Conservation (phyloP, 148 eudicot species). For the Spergularia marina region DNA sequence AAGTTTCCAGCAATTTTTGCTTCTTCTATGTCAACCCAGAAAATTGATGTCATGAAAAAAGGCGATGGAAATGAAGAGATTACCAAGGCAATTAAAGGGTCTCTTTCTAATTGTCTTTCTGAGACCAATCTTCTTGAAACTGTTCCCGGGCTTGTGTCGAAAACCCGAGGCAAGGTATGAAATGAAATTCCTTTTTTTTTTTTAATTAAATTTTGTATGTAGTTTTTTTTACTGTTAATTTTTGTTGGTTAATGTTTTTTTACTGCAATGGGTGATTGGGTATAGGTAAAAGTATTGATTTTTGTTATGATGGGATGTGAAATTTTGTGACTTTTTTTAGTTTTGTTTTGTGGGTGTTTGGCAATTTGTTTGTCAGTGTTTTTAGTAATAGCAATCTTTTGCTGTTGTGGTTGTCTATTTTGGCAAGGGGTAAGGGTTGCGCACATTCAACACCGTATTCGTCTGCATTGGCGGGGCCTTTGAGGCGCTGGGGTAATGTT, state of each 20-base stretch:
- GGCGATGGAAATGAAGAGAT: constrained; percentile 45
- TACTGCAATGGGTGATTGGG: background rate
- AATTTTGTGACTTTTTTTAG: background rate
- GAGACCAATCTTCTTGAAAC: constrained; percentile 78
- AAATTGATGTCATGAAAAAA: constrained; percentile 36
- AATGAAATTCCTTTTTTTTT: background rate
- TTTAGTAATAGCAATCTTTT: background rate
- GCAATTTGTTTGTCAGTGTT: background rate
- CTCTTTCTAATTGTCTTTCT: constrained; percentile 58
- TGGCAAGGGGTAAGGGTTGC: too few species aligned
- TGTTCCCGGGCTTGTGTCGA: constrained; percentile 71
- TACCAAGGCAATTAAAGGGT: constrained; percentile 42
- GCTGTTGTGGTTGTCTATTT: background rate
- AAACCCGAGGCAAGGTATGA: constrained; percentile 82
- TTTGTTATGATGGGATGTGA: background rate
- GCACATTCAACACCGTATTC: too few species aligned
- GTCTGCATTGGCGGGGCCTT: too few species aligned
- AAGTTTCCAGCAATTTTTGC: constrained; percentile 32
- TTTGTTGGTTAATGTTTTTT: background rate
- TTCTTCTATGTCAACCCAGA: constrained; percentile 39
- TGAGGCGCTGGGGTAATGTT: too few species aligned
- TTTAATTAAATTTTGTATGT: too few species aligned
- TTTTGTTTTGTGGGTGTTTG: background rate
- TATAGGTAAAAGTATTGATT: background rate
- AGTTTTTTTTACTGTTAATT: background rate